These are phyloP conservation scores for Malassezia vespertilionis DNA, from an alignment of 1,284 basidiomycete genomes.

Conservation along the genomic window DNA sequence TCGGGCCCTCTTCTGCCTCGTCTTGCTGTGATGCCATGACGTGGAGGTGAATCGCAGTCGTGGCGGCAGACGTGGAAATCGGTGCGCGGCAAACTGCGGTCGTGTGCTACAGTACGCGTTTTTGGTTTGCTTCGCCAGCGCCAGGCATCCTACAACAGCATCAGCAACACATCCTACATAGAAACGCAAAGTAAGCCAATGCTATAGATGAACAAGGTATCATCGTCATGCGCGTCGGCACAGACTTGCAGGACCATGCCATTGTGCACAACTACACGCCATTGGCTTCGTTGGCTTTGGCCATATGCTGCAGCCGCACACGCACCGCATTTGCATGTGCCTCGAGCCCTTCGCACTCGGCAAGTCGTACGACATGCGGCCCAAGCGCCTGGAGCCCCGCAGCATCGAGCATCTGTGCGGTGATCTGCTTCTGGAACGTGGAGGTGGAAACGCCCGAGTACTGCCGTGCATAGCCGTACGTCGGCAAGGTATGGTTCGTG, in stretches of 20 bases:
- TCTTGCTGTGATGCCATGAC: neutral
- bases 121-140: too few species aligned
- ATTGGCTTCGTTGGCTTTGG: neutral
- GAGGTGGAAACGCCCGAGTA: slow-evolving; percentile 95
- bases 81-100: too few species aligned
- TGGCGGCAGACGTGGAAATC: too few species aligned
- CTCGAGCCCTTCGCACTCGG: slow-evolving; percentile 85
- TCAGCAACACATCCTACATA: too few species aligned
- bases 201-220: too few species aligned
- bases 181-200: too few species aligned
- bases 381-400: slow-evolving; percentile 70
- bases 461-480: slow-evolving; percentile 76
- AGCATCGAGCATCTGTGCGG: slow-evolving; percentile 76
- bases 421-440: slow-evolving; percentile 98
- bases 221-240: too few species aligned
- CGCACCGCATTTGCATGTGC: slow-evolving; percentile 64
- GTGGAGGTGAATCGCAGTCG: neutral
- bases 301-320: slow-evolving; percentile 34
- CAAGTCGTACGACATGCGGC: slow-evolving; percentile 76
- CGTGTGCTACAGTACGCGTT: too few species aligned
- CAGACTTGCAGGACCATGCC: too few species aligned
- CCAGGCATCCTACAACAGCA: too few species aligned
- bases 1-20: slow-evolving; percentile 7
- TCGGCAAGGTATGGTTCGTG: slow-evolving; percentile 77
- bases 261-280: too few species aligned